Evolutionary conservation across 129 eudicot species (phyloP).

Genomic region (Centella asiatica): DNA sequence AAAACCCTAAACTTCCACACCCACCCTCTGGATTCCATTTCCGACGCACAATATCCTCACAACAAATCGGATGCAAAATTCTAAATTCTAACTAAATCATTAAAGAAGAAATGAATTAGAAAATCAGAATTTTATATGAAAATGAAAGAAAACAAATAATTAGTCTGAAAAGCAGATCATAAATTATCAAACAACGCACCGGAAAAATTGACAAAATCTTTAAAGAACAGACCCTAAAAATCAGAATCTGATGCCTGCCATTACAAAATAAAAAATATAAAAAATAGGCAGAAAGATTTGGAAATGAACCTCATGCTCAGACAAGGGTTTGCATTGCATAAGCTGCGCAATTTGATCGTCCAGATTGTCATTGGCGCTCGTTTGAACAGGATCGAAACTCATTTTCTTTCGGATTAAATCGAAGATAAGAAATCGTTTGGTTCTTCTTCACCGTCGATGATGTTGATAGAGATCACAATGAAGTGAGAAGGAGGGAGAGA

Average conservation of each 20-base stretch:
- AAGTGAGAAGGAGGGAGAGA: not conserved
- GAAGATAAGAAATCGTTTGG: not conserved
- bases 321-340: constrained; percentile 96
- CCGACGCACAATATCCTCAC: too few relatives aligned
- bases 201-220: not conserved
- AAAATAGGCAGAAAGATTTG: not conserved
- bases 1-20: too few relatives aligned
- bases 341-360: constrained; percentile 93
- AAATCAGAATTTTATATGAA: too few relatives aligned
- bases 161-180: not conserved
- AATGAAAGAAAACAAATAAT: not conserved
- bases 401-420: constrained; percentile 19
- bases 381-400: constrained; percentile 63
- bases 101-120: too few relatives aligned
- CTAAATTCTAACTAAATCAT: too few relatives aligned
- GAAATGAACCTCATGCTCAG: constrained; percentile 72
- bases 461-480: not conserved
- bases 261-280: constrained; percentile 4
- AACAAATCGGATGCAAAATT: too few relatives aligned
- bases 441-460: too few relatives aligned
- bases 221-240: constrained; percentile 7
- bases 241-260: not conserved
- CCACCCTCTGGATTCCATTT: too few relatives aligned
- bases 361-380: constrained; percentile 54
- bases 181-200: not conserved